Evolutionary conservation across 2,329 filamentous ascomycete species (phyloP).

Genomic region (Aspergillus sergii): DNA sequence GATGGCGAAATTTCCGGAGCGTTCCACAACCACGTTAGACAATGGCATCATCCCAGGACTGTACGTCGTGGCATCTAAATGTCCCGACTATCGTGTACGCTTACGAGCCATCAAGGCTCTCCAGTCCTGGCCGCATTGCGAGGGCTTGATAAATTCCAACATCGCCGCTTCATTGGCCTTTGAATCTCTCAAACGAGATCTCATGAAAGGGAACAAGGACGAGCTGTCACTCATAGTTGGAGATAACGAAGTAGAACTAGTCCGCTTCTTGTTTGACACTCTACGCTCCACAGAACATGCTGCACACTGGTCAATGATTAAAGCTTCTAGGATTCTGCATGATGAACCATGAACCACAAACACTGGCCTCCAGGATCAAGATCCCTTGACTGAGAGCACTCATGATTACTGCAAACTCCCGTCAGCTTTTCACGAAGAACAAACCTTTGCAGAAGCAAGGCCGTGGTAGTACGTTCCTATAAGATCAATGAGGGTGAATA

Average conservation of each 20-base stretch:
- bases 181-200: neutral
- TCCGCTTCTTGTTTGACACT: neutral
- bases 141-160: neutral
- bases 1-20: neutral
- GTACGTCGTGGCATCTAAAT: neutral
- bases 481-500: neutral
- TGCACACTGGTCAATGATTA: neutral
- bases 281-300: neutral
- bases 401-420: too few relatives aligned
- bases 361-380: neutral
- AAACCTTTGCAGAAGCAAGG: neutral
- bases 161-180: neutral
- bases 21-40: neutral
- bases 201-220: neutral
- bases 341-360: neutral
- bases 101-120: slow-evolving; percentile 1
- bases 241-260: neutral
- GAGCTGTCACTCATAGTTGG: neutral
- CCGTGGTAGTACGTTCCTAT: neutral
- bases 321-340: neutral
- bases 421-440: neutral
- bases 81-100: neutral
- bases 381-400: neutral
- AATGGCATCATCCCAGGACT: slow-evolving; percentile 3
- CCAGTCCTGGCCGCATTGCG: slow-evolving; percentile 8